Conservation (phyloP, 257 asterid species). For the Salvia miltiorrhiza region DNA sequence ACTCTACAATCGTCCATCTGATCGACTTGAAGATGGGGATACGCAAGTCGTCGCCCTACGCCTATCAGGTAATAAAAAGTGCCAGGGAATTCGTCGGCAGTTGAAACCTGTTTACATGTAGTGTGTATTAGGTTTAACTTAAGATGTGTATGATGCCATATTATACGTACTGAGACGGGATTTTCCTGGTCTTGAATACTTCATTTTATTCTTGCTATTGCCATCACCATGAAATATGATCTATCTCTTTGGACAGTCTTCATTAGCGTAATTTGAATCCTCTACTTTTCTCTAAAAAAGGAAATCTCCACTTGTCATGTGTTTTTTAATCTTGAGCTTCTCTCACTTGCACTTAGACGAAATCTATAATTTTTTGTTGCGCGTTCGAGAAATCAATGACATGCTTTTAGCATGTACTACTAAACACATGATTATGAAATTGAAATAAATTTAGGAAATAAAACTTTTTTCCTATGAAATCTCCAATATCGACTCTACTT, state of each 20-base stretch:
- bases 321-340: not conserved
- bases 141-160: not conserved
- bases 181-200: not conserved
- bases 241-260: not conserved
- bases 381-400: no score
- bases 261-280: not conserved
- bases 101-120: not conserved
- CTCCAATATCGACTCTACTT: no score
- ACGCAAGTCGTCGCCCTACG: slow-evolving; percentile 5
- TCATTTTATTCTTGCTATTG: not conserved
- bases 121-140: not conserved
- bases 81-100: not conserved
- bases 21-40: not conserved
- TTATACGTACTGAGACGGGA: not conserved
- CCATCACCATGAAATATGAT: not conserved
- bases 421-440: not conserved
- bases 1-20: slow-evolving; percentile 30
- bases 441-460: no score
- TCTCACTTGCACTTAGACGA: not conserved
- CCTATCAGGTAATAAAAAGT: not conserved
- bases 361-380: no score
- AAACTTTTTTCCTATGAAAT: no score
- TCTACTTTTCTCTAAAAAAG: not conserved
- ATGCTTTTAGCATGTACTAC: not conserved
- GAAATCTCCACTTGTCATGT: no score